These are phyloP conservation scores for Alternaria conjuncta DNA, from an alignment of 2,329 filamentous ascomycete species.

Conservation along the genomic window DNA sequence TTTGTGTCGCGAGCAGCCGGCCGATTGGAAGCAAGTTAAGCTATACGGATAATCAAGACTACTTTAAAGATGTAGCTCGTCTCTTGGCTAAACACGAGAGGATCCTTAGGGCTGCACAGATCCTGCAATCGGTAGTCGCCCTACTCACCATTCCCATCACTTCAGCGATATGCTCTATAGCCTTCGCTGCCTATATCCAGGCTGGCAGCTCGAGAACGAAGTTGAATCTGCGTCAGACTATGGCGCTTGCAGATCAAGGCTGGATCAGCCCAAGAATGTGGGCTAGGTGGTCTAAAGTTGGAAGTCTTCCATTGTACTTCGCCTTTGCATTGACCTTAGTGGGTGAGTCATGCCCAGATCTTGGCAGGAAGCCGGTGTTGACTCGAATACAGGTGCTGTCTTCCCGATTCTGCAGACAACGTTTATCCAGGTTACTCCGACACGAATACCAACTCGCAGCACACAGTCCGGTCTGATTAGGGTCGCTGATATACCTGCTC, in stretches of 20 bases:
- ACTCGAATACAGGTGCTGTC: neutral
- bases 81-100: neutral
- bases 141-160: neutral
- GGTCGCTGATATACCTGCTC: neutral
- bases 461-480: neutral
- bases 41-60: neutral
- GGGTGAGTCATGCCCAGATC: neutral
- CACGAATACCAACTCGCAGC: neutral
- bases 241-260: constrained; percentile 2
- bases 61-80: neutral
- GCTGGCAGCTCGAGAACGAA: neutral
- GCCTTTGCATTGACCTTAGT: neutral
- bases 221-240: neutral
- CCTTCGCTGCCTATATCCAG: neutral
- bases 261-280: neutral
- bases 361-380: neutral
- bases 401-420: neutral
- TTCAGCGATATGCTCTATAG: neutral
- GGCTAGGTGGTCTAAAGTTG: neutral
- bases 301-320: neutral
- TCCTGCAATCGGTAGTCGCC: neutral
- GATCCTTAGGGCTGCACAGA: neutral
- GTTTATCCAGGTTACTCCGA: neutral
- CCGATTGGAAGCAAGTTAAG: neutral
- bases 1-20: neutral